Base-by-base conservation (phyloP, 805 yeast species). In the Yarrowia divulgata region DNA sequence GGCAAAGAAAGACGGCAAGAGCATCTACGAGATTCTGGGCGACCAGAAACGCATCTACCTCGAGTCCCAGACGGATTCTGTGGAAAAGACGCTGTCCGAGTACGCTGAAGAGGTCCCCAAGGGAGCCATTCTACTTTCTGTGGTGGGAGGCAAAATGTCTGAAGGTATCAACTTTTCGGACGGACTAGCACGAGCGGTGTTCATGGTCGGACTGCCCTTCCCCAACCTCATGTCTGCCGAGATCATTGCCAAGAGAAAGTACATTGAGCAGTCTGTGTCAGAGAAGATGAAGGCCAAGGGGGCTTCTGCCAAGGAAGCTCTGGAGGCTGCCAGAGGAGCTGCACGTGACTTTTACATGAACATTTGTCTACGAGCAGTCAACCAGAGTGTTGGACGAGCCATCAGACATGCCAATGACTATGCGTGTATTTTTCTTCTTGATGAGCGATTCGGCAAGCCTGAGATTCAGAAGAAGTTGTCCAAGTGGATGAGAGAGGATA, bases 131-230 rank as follows among this genome's bases (percentile, higher is more conserved):
- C 77, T 93, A 5, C 80, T 94, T 37, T 87, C 97, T 0, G 97
- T 94, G 0, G 97, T 94, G 16, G 97, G 97, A 1, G 98, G 98
- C 0, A 89, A 89, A 74, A 82, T 93, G 79, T 91, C 97, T 0
- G 98, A 93, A 77, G 98, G 98, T 6, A 94, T 93, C 52, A 93
- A 93, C 75, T 93, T 94, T 76, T 85, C 93, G 12, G 94, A 93
- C 74, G 87, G 89, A 48, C 79, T 94, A n/a, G 97, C 97, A 0
- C 81, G 98, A 70, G 93, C 91, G 0, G 93, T 94, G 0, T 80
- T 91, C 1, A 89, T 94, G 90, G 81, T 91, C 13, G 98, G 98
- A 0, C 77, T 94, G 48, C 98, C 98, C 1, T 94, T 85, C 74
- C 98, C 98, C 0, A 94, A 93, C 77, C 84, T 89, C 0, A 85